phyloP scores from a whole-genome alignment of 345 rosid species.

The Moringa oleifera region DNA sequence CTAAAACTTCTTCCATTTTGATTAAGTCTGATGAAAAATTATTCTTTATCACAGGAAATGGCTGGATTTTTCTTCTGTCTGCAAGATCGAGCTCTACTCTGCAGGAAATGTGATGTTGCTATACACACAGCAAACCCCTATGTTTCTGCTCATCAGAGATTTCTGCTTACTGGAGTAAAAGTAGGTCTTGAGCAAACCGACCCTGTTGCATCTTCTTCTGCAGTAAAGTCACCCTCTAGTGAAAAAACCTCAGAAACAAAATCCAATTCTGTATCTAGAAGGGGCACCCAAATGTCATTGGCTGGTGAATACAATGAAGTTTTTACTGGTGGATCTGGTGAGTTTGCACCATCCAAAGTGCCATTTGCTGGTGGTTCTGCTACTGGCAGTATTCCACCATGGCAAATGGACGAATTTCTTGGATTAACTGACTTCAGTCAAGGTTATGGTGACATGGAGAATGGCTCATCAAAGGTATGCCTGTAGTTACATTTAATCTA shows the following conservation, averaged over 20 bases:
- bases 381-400: slow-evolving; percentile 54
- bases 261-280: slow-evolving; percentile 28
- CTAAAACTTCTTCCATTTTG: neutral
- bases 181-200: slow-evolving; percentile 74
- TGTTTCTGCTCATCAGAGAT: slow-evolving; percentile 86
- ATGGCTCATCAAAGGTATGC: slow-evolving; percentile 77
- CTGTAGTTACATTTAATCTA: neutral
- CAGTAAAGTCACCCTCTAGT: slow-evolving; percentile 37
- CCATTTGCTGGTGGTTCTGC: slow-evolving; percentile 64
- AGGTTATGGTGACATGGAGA: slow-evolving; percentile 55
- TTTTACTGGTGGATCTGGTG: slow-evolving; percentile 29
- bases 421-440: slow-evolving; percentile 61
- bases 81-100: slow-evolving; percentile 89
- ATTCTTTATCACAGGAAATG: slow-evolving; percentile 47
- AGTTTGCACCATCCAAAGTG: slow-evolving; percentile 26
- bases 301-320: slow-evolving; percentile 28
- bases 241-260: slow-evolving; percentile 44
- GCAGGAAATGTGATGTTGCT: slow-evolving; percentile 91
- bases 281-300: slow-evolving; percentile 20
- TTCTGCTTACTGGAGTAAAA: slow-evolving; percentile 88
- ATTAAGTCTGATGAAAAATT: neutral
- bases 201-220: slow-evolving; percentile 44
- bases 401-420: slow-evolving; percentile 83
- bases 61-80: slow-evolving; percentile 95
- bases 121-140: slow-evolving; percentile 67